Percentiles rank a stretch among this genome's conserved stretches.
Conservation (phyloP, 441 rosid genomes). For the Mallotus japonicus region DNA sequence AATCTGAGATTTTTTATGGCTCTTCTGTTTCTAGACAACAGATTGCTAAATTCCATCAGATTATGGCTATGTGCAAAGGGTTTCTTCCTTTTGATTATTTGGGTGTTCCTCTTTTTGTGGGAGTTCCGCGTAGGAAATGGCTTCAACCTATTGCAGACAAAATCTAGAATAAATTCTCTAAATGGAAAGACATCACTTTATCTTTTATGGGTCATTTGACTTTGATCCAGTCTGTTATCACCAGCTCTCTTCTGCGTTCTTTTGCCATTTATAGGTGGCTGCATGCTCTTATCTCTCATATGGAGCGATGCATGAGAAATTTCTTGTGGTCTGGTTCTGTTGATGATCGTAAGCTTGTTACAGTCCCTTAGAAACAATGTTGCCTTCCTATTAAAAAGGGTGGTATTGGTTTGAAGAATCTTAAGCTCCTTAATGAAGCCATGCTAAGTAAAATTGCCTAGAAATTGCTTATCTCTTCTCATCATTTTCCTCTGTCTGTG, state of each 20-base stretch:
- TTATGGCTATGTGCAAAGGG: no score
- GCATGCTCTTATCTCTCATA: not conserved
- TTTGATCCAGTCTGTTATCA: no score
- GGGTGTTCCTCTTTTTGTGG: not conserved
- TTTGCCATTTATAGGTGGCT: no score
- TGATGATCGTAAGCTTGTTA: not conserved
- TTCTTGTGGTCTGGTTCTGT: not conserved
- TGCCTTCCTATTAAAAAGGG: not conserved
- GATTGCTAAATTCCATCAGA: no score
- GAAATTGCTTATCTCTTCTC: not conserved
- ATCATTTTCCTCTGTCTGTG: not conserved
- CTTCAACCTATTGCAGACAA: no score
- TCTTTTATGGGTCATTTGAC: not conserved
- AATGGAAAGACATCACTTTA: no score
- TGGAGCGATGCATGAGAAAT: not conserved
- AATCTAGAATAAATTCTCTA: no score
- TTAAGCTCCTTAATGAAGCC: not conserved
- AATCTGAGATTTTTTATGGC: no score
- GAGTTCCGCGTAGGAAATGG: not conserved
- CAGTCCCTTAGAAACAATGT: not conserved
- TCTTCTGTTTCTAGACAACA: no score
- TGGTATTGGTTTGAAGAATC: not conserved
- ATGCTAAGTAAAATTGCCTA: not conserved
- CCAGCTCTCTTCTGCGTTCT: no score
- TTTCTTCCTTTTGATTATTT: no score